Base-by-base conservation (phyloP, 805 yeast species). In the Ogataea allantospora region DNA sequence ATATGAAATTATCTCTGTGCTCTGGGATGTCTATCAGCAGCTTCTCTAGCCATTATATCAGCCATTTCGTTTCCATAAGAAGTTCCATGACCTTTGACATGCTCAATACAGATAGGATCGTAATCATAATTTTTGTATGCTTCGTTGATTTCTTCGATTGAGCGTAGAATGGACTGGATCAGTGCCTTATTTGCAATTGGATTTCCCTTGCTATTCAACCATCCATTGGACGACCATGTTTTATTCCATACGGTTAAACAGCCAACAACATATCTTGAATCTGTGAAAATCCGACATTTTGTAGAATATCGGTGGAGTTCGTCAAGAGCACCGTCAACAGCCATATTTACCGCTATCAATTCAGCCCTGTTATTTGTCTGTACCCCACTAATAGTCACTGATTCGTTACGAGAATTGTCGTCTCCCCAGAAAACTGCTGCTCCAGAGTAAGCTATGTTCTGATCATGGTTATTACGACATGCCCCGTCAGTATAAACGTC, bases 281-380 rank as follows among this genome's bases (percentile, higher is more conserved):
- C 97, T 0, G 93, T 71, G 24, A 64, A 58, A 11, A 88, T 77
- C 4, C 53, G 60, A 44, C 70, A 74, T 11, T 44, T 43, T n/a
- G 43, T 49, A 0, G 45, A 30, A 2, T 43, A 26, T 16, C 54
- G 46, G 8, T 44, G 33, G 38, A 69, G 55, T 16, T 67, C 73
- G 2, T 42, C 18, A 1, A 46, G 32, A 12, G 80, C 67, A 6
- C 53, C 48, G 5, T 56, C 55, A 41, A 84, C 54, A 0, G 93
- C 95, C 22, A 66, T 67, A 5, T 62, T 54, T 13, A 84, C 69
- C 0, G 95, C 96, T 10, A 65, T 57, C 8, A 88, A 70, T 59
- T 89, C 97, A 1, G 95, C 93, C 27, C 86, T 63, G 47, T 85
- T 88, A 50, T 88, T 88, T 1, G 95, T 86, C 22, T 80, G 88